Base-by-base conservation (phyloP, 2,329 filamentous ascomycete genomes). In the Ophiocordyceps camponoti-rufipedis region DNA sequence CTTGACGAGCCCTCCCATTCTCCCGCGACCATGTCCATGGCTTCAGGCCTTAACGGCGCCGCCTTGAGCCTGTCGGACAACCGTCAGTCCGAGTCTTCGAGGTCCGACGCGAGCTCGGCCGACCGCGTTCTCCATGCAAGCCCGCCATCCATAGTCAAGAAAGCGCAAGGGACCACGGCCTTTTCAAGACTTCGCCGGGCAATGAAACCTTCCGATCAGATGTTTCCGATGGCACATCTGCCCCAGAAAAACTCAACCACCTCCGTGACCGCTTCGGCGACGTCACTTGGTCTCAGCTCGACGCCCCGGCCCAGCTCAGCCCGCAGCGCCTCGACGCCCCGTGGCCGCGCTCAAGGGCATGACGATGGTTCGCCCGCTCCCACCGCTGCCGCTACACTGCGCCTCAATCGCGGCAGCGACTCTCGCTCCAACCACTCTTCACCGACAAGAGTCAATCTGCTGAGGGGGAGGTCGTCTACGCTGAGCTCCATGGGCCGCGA, bases 201-300 rank as follows among this genome's bases (percentile, higher is more conserved):
- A 55, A 82, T 79, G 55, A 86, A 82, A 55, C 78, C 82, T 48
- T 75, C 78, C 35, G 80, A 77, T 28, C 75, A 85, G 3, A 66
- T 96, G 33, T 96, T 96, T 55, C 88, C 89, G 4, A 66, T 96
- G 29, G 78, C 82, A 35, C 82, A 89, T 47, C 70, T 96, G n/a
- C 87, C 86, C 39, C 79, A 60, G 50, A 87, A 82, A 60, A 71
- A 76, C 28, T 23, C 32, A 12, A 14, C 35, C 5, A 50, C 75
- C 63, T 53, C 57, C 54, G 4, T 52, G 58, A 14, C 53, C 59
- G 42, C 53, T 59, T 66, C 70, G 47, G 61, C 69, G 11, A 53
- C 57, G 44, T 68, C 72, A 45, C 66, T 70, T 46, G 60, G 54
- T 16, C 49, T 57, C 10, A 50, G 52, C 23, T 46, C 54, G 11